Base-by-base conservation (phyloP, 2,329 filamentous ascomycete genomes). In the Stachybotrys elegans region DNA sequence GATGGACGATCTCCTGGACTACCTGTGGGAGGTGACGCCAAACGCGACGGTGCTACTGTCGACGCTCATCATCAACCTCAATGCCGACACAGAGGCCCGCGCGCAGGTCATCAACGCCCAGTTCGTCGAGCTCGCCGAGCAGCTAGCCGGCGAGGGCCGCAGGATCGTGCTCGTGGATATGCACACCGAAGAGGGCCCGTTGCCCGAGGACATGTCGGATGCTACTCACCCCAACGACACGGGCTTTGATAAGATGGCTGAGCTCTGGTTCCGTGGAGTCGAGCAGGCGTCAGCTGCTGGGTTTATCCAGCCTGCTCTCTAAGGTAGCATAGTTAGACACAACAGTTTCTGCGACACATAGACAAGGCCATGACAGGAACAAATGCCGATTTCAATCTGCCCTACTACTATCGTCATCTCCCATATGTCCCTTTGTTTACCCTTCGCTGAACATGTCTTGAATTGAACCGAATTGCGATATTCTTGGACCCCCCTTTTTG, bases 131-230 rank as follows among this genome's bases (percentile, higher is more conserved):
- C 45, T 67, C 3, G 61, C 52, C 1, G 34, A 37, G 14, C 46
- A 44, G 21, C 51, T 62, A 45, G 46, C 51, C 37, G 50, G 42
- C 2, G 21, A 52, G 14, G 57, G 57, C 20, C 54, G 48, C 34
- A 58, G 51, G 43, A 45, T 70, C 11, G 54, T 65, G 12, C 48
- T 68, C 13, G 68, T 58, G 5, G 64, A 70, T 7, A 69, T 70
- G 66, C 56, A 60, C 25, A 45, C 52, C 2, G 43, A 44, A 14
- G 47, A 51, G 1, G 62, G 60, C 3, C 60, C 59, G 13, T 46
- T 44, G 14, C 21, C 43, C 11, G 48, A 44, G 3, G 58, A 67
- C 25, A 43, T 66, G n/a, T 51, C 48, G 6, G 65, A 67, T 44
- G 60, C 59, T 29, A 61, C 48, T 0, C 63, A 66, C 43, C 65